phyloP scores from a whole-genome alignment of 1,284 basidiomycete species.

The Fereydounia khargensis region DNA sequence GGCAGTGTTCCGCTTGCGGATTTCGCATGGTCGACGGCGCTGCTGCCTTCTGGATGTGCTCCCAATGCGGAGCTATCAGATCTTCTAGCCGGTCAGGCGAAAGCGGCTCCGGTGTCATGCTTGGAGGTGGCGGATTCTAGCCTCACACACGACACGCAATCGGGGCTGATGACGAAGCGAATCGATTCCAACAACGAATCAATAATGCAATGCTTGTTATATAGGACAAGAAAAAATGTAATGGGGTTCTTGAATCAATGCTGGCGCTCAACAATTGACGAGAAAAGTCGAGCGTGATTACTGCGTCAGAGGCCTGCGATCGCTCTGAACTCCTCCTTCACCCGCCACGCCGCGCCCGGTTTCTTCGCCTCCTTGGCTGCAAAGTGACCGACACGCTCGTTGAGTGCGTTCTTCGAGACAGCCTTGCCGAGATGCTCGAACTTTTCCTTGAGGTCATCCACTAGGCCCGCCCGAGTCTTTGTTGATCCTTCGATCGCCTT shows the following conservation, averaged over 20 bases:
- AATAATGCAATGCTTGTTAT: too few relatives aligned
- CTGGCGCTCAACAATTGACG: too few relatives aligned
- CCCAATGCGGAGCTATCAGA: constrained; percentile 1
- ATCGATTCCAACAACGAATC: too few relatives aligned
- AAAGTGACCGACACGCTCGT: constrained; percentile 26
- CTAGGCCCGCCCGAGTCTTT: constrained; percentile 35
- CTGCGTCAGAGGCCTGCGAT: not conserved
- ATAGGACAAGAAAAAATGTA: too few relatives aligned
- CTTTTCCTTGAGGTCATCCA: constrained; percentile 44
- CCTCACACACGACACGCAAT: too few relatives aligned
- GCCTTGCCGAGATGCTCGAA: constrained; percentile 28
- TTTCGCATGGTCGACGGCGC: constrained; percentile 3
- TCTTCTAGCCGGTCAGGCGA: too few relatives aligned
- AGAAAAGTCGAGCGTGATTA: too few relatives aligned
- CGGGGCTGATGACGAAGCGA: too few relatives aligned
- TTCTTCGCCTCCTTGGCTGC: constrained; percentile 39
- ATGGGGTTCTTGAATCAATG: too few relatives aligned
- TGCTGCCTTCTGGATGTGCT: constrained; percentile 2
- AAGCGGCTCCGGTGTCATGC: too few relatives aligned
- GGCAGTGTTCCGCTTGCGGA: constrained; percentile 2
- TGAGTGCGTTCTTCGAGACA: constrained; percentile 44
- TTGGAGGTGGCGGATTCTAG: too few relatives aligned
- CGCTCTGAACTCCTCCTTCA: constrained; percentile 32
- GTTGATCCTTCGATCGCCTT: constrained; percentile 35
- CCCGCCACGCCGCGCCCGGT: constrained; percentile 27